Conservation (phyloP, 805 yeast species). For the Saccharomycopsis sp. region DNA sequence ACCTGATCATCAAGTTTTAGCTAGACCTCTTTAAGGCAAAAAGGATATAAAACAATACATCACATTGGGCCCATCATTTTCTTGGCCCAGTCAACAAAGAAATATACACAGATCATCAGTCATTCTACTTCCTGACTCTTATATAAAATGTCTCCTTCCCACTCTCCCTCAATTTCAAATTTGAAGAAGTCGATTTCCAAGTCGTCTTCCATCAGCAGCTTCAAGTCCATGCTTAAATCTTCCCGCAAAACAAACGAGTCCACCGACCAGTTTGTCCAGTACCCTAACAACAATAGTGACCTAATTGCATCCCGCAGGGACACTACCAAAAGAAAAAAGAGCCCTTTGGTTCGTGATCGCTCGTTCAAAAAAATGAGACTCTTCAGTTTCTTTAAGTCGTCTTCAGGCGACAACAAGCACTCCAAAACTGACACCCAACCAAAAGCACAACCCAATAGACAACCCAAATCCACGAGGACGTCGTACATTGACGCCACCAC, state of each 20-base stretch:
- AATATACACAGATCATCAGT: too few species aligned
- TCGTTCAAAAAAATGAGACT: slow-evolving; percentile 9
- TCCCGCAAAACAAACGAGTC: not conserved
- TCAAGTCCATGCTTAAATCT: slow-evolving; percentile 12
- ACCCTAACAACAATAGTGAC: not conserved
- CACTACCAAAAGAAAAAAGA: not conserved
- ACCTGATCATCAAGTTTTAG: too few species aligned
- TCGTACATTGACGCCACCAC: not conserved
- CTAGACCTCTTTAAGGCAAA: too few species aligned
- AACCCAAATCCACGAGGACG: not conserved
- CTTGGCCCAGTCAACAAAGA: too few species aligned
- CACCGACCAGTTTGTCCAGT: not conserved
- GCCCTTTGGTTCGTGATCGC: not conserved
- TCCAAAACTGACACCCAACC: too few species aligned
- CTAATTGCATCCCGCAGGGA: not conserved
- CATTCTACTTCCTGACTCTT: too few species aligned
- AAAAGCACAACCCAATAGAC: not conserved
- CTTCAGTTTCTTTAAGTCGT: slow-evolving; percentile 5
- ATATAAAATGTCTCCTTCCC: not conserved
- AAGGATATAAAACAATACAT: too few species aligned
- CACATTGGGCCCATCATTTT: too few species aligned
- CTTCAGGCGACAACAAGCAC: slow-evolving; percentile 1
- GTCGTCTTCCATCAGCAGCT: slow-evolving; percentile 15
- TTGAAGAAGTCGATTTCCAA: slow-evolving; percentile 17
- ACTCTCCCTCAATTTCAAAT: slow-evolving; percentile 3